Evolutionary conservation across 371 early-diverging fungal genomes (phyloP).

Genomic region (Basidiobolus meristosporus): DNA sequence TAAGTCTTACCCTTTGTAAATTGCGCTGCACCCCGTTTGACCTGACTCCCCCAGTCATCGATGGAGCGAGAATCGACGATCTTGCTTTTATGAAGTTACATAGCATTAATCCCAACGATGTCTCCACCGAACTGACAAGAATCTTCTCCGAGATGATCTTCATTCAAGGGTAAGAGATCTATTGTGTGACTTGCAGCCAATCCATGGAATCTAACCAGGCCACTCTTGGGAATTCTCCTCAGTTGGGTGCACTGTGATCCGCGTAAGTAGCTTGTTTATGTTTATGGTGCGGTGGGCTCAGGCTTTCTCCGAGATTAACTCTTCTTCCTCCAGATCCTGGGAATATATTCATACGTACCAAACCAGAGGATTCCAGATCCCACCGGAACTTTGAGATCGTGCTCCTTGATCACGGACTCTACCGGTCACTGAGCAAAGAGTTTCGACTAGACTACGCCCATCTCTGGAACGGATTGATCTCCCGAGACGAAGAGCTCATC

Average conservation of each 20-base stretch:
- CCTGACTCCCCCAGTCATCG: constrained; percentile 15
- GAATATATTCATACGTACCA: constrained; percentile 53
- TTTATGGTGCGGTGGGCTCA: too few species aligned
- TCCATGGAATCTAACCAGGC: neutral
- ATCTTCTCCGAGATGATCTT: constrained; percentile 87
- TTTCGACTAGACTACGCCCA: constrained; percentile 73
- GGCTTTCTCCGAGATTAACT: too few species aligned
- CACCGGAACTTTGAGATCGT: constrained; percentile 71
- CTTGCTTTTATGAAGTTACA: constrained; percentile 37
- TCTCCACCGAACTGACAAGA: constrained; percentile 49
- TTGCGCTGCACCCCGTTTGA: neutral
- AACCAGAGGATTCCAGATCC: constrained; percentile 15
- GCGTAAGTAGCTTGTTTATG: constrained; percentile 13
- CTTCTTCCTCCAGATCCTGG: too few species aligned
- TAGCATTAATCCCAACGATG: constrained; percentile 43
- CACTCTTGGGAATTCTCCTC: constrained; percentile 1
- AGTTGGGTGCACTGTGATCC: constrained; percentile 64
- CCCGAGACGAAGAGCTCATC: constrained; percentile 53
- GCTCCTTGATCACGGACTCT: constrained; percentile 85
- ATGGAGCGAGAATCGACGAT: constrained; percentile 64
- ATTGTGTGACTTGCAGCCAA: neutral
- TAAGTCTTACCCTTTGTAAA: neutral
- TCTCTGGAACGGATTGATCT: constrained; percentile 68
- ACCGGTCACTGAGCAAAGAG: constrained; percentile 46
- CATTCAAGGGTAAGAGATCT: constrained; percentile 33